A percentile compares a stretch with the other conserved stretches of the same genome.
Evolutionary conservation across 192 early-diverging fungal genomes (phyloP).

Genomic region (Backusella parvicylindrica): DNA sequence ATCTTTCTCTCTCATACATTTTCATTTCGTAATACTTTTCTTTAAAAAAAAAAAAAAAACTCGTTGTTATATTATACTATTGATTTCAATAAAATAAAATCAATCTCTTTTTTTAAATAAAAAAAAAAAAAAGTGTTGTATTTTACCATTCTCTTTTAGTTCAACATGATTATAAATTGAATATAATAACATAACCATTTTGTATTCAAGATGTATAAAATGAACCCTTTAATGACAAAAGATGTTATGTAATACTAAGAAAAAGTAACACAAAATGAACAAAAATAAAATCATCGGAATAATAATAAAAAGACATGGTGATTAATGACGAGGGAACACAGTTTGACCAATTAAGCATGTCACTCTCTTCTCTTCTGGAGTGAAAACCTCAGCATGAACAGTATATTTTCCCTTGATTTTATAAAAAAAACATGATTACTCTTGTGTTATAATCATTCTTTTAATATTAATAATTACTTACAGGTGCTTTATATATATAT

Average conservation of each 20-base stretch:
- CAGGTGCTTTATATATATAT: background rate
- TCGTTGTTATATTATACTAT: background rate
- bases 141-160: background rate
- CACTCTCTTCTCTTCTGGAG: conserved; percentile 34
- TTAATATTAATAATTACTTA: background rate
- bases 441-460: background rate
- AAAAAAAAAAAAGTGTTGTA: background rate
- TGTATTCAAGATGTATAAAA: too few relatives aligned
- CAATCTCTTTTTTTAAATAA: too few relatives aligned
- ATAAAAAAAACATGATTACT: background rate
- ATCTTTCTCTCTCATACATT: background rate
- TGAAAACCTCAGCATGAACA: conserved; percentile 39
- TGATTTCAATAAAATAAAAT: background rate
- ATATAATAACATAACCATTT: background rate
- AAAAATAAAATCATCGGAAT: background rate
- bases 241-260: too few relatives aligned
- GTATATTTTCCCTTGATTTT: conserved; percentile 46
- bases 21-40: background rate
- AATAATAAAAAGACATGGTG: background rate
- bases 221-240: too few relatives aligned
- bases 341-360: conserved; percentile 42
- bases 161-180: background rate
- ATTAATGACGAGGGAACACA: conserved; percentile 26
- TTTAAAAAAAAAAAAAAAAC: background rate
- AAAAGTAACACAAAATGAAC: background rate